phyloP scores from a whole-genome alignment of 192 early-diverging fungal species.

The Podila minutissima region DNA sequence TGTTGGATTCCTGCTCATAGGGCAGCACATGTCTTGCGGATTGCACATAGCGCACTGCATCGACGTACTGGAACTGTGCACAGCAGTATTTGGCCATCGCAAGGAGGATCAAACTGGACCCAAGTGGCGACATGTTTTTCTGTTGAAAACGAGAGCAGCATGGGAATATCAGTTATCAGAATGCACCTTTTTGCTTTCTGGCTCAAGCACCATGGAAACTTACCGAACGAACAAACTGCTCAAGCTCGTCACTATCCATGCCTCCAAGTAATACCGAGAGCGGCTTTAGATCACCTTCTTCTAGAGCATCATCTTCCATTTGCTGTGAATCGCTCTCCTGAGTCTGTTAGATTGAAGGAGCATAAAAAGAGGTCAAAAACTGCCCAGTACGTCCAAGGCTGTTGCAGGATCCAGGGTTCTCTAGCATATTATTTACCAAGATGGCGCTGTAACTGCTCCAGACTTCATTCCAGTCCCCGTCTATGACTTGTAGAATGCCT shows the following conservation, averaged over 20 bases:
- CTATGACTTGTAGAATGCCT: constrained; percentile 21
- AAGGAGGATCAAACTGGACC: constrained; percentile 10
- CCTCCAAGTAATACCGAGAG: not conserved
- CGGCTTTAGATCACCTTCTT: not conserved
- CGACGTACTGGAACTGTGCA: constrained; percentile 2
- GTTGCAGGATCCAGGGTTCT: not conserved
- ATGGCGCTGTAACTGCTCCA: constrained; percentile 39
- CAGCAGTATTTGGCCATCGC: constrained; percentile 14
- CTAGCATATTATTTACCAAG: constrained; percentile 16
- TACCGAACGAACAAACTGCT: constrained; percentile 1
- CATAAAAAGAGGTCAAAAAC: not conserved
- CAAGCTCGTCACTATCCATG: not conserved
- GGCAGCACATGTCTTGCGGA: constrained; percentile 2
- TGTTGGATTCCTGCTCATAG: not conserved
- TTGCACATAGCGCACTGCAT: constrained; percentile 10
- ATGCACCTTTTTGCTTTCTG: not conserved
- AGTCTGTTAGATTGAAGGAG: not conserved
- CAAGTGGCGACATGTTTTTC: constrained; percentile 21
- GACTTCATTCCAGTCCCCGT: constrained; percentile 19
- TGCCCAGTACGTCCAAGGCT: not conserved
- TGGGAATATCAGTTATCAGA: not conserved
- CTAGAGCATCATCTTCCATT: not conserved
- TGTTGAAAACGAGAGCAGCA: not conserved
- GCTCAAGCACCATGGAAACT: not conserved
- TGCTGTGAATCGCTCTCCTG: not conserved